A percentile compares a stretch with the other conserved stretches of the same genome.
Evolutionary conservation across 495 filamentous ascomycete genomes (phyloP).

Genomic region (Neurospora terricola): DNA sequence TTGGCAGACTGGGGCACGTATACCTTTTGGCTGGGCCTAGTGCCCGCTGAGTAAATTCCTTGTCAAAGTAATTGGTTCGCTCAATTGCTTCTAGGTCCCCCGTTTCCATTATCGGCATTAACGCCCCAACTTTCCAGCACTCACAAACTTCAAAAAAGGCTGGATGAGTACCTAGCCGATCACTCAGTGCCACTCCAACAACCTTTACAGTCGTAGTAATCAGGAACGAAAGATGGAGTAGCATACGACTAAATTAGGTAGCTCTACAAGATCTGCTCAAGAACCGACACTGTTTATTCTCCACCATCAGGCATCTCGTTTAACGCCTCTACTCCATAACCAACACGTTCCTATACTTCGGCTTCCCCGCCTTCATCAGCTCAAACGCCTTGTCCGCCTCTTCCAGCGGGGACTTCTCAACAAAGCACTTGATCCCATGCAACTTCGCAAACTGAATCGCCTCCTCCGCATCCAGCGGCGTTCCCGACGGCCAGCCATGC

Average conservation of each 20-base stretch:
- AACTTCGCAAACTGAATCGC: slow-evolving; percentile 47
- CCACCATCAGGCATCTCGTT: background rate
- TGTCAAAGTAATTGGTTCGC: background rate
- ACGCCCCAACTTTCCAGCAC: background rate
- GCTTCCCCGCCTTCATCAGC: slow-evolving; percentile 33
- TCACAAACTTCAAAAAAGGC: no score
- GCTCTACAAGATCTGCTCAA: no score
- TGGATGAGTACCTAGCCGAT: background rate
- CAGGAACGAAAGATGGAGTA: background rate
- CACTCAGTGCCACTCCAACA: background rate
- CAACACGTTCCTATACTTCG: slow-evolving; percentile 42
- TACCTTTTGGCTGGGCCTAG: no score
- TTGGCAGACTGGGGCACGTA: no score
- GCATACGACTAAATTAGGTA: no score
- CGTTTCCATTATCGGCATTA: background rate
- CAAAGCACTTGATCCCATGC: slow-evolving; percentile 48
- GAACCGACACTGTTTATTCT: no score
- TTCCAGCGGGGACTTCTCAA: slow-evolving; percentile 49
- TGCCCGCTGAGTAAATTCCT: no score
- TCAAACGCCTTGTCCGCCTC: slow-evolving; percentile 43
- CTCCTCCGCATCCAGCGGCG: slow-evolving; percentile 54
- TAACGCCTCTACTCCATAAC: slow-evolving; percentile 28
- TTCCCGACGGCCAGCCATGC: slow-evolving; percentile 50
- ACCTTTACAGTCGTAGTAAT: background rate
- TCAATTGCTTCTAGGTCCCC: background rate